Base-by-base conservation (phyloP, 148 eudicot species). In the Vaccinium myrtillus region DNA sequence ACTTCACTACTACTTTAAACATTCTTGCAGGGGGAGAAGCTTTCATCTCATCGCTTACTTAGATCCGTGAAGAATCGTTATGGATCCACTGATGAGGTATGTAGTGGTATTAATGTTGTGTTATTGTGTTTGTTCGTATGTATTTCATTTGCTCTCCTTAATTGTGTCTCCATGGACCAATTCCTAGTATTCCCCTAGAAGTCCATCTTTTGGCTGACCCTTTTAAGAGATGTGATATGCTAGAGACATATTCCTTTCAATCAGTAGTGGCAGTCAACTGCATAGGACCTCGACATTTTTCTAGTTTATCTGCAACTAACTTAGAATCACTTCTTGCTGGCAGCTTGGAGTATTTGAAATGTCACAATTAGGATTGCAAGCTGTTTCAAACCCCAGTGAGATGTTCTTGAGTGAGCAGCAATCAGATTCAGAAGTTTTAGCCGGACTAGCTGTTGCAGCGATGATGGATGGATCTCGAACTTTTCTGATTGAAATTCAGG, bases 61-160 rank as follows among this genome's bases (percentile, higher is more conserved):
- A 94, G 99, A 83, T 88, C 98, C 27, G 94, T 93, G 48, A 97
- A 97, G 90, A 97, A 97, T 84, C 98, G 99, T 27, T 97, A 92
- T 94, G 98, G 99, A 59, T 89, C 99, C 87, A 94, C 99, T 59
- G 99, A 97, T 86, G 99, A 97, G 99, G 99, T 95, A 90, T 61
- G 36, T 3, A n/a, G 16, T 58, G 59, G 6, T 76, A 49, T 11
- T 46, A 56, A 39, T 53, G 67, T 58, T 54, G 21, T 2, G 1
- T 9, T 3, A 25, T 53, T 78, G 0, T 48, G 6, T 59, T 77
- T 69, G 6, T 61, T 8, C 14, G 1, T 61, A 8, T 14, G 71
- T 16, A 63, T 81, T 81, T 27, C 14, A 55, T 10, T 12, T 58
- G 67, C 65, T 9, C 12, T 19, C 75, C 19, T 81, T 81, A 5